A percentile compares a stretch with the other conserved stretches of the same genome.
Evolutionary conservation across 2,329 filamentous ascomycete species (phyloP).

Genomic region (Diplodia sapinea): DNA sequence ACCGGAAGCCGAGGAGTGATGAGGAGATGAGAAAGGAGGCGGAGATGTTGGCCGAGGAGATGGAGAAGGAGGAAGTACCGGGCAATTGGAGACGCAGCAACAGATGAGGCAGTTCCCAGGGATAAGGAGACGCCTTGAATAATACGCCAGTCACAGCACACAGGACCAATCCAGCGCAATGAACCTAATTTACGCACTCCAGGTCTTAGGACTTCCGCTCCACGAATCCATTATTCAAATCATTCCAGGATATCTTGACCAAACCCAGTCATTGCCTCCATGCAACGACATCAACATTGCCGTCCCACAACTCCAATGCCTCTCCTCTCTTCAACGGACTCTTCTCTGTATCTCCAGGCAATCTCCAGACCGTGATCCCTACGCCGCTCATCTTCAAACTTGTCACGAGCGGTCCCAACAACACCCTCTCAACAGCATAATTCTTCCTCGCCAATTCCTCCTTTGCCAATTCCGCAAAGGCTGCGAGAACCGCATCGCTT

Average conservation of each 20-base stretch:
- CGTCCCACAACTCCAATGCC: conserved; percentile 45
- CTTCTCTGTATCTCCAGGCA: conserved; percentile 38
- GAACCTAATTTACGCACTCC: neutral
- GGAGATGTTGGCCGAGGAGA: conserved; percentile 64
- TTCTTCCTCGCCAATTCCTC: conserved; percentile 40
- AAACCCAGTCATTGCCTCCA: conserved; percentile 42
- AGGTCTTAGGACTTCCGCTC: neutral
- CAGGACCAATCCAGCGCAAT: neutral
- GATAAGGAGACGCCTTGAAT: neutral
- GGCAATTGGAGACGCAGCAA: too few relatives aligned
- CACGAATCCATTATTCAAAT: neutral
- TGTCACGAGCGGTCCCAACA: conserved; percentile 45
- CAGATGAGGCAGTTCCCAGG: too few relatives aligned
- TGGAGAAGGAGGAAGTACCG: conserved; percentile 51
- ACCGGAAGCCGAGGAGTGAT: conserved; percentile 67
- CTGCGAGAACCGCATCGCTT: conserved; percentile 44
- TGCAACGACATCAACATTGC: conserved; percentile 44
- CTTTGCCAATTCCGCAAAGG: conserved; percentile 44
- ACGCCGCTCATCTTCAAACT: conserved; percentile 49
- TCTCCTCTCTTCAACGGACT: conserved; percentile 39
- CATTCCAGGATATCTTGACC: neutral
- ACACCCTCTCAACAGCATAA: conserved; percentile 43
- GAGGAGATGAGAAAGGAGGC: conserved; percentile 85
- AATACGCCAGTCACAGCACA: neutral
- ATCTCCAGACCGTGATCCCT: conserved; percentile 47